phyloP scores from a whole-genome alignment of 768 basidiomycete species.

The Rhodotorula graminis region DNA sequence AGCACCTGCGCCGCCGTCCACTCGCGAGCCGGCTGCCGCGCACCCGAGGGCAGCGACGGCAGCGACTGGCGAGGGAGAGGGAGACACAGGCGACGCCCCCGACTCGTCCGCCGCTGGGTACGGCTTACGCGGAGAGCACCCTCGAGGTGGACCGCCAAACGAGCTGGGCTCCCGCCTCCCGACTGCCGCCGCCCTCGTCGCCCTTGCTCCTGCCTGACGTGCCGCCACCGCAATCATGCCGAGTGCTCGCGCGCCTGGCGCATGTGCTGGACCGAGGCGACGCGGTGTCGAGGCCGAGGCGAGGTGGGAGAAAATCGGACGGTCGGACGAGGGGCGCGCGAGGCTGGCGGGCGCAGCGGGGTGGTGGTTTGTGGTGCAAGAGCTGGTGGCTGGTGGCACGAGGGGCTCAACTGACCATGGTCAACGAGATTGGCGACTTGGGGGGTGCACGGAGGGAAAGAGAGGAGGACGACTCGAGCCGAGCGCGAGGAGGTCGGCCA shows the following conservation, averaged over 20 bases:
- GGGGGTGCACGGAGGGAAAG: neutral
- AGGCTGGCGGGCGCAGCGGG: neutral
- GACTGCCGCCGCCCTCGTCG: neutral
- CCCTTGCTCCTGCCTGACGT: too few relatives aligned
- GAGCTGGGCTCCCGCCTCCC: neutral
- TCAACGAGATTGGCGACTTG: neutral
- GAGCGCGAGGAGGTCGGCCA: too few relatives aligned
- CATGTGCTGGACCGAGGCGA: too few relatives aligned
- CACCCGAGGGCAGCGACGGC: too few relatives aligned
- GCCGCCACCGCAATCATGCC: too few relatives aligned
- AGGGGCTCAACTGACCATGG: conserved; percentile 1
- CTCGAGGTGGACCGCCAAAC: neutral
- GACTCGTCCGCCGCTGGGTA: conserved; percentile 2
- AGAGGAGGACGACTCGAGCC: neutral
- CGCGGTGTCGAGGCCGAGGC: too few relatives aligned
- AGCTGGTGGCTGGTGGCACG: too few relatives aligned
- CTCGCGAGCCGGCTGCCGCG: neutral
- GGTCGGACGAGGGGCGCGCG: neutral
- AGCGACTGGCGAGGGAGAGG: neutral
- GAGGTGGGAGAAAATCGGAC: neutral
- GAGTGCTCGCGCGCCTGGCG: too few relatives aligned
- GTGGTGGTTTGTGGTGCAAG: too few relatives aligned
- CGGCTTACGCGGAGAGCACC: neutral
- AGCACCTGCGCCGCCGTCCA: neutral
- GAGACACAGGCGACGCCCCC: neutral